Percentiles rank a stretch among this genome's conserved stretches.
Conservation (phyloP, 768 basidiomycete species). For the Trametes punicea region DNA sequence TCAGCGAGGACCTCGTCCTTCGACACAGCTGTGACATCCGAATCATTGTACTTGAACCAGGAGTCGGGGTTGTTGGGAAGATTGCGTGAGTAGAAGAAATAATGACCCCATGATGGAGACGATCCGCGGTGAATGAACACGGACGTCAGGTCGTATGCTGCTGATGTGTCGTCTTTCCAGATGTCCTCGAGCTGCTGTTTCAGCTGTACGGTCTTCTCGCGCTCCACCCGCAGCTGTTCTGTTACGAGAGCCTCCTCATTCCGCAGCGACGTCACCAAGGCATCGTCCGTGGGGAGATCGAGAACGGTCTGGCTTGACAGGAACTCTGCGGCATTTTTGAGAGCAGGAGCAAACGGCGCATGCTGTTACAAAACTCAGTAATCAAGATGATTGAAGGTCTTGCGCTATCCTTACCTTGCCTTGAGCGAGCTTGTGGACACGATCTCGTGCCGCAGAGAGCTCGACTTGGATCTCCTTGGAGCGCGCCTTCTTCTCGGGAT, state of each 20-base stretch:
- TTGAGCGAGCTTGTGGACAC: conserved; percentile 63
- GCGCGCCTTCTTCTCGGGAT: conserved; percentile 64
- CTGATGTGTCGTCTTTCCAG: conserved; percentile 65
- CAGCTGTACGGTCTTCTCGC: conserved; percentile 45
- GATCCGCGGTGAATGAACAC: conserved; percentile 95
- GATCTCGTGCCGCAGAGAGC: conserved; percentile 61
- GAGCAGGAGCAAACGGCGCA: conserved; percentile 52
- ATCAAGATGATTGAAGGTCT: background rate
- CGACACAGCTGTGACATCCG: conserved; percentile 69
- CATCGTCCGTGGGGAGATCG: conserved; percentile 50
- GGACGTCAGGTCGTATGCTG: conserved; percentile 86
- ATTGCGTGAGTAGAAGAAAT: conserved; percentile 92
- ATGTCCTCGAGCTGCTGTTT: conserved; percentile 69
- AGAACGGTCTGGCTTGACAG: conserved; percentile 46
- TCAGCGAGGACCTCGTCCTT: conserved; percentile 86
- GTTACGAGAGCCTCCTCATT: conserved; percentile 52
- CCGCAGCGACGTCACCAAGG: conserved; percentile 49
- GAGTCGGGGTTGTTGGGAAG: conserved; percentile 74
- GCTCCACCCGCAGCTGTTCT: conserved; percentile 55
- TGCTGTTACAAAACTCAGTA: conserved; percentile 39
- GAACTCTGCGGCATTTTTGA: conserved; percentile 57
- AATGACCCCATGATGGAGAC: conserved; percentile 86
- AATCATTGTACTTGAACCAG: conserved; percentile 98
- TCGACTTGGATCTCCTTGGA: conserved; percentile 69
- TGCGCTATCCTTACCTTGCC: conserved; percentile 53